Evolutionary conservation across 164 flowering plant genomes (phyloP).

Genomic region (Saururus chinensis): DNA sequence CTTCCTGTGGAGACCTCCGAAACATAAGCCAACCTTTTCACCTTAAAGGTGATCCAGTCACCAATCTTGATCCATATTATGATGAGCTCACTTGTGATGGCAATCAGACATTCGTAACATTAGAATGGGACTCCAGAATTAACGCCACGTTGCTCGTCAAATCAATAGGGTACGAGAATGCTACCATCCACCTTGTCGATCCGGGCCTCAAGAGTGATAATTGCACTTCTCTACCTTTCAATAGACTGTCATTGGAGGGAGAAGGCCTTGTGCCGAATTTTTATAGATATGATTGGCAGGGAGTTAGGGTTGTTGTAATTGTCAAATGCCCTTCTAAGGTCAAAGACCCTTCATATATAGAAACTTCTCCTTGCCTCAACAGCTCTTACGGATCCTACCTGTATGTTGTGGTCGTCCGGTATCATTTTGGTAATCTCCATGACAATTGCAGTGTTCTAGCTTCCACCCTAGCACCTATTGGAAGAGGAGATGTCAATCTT

Average conservation of each 20-base stretch:
- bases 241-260: not conserved
- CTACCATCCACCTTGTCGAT: conserved; percentile 2
- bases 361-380: conserved; percentile 5
- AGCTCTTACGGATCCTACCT: not conserved
- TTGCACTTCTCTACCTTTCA: not conserved
- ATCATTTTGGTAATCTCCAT: not conserved
- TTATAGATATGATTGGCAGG: not conserved
- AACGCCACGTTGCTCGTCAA: too few species aligned
- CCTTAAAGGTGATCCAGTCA: too few species aligned
- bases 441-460: not conserved
- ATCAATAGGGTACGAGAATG: not conserved
- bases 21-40: too few species aligned
- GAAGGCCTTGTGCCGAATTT: not conserved
- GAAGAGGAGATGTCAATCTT: not conserved
- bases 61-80: too few species aligned
- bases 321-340: not conserved
- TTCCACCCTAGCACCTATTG: not conserved
- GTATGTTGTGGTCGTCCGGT: not conserved
- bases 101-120: too few species aligned
- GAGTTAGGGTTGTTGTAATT: not conserved
- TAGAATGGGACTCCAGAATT: too few species aligned
- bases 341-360: not conserved
- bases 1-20: too few species aligned
- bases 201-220: too few species aligned
- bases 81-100: too few species aligned